phyloP scores from a whole-genome alignment of 2,329 filamentous ascomycete genomes.

The Ophiocordyceps unilateralis region DNA sequence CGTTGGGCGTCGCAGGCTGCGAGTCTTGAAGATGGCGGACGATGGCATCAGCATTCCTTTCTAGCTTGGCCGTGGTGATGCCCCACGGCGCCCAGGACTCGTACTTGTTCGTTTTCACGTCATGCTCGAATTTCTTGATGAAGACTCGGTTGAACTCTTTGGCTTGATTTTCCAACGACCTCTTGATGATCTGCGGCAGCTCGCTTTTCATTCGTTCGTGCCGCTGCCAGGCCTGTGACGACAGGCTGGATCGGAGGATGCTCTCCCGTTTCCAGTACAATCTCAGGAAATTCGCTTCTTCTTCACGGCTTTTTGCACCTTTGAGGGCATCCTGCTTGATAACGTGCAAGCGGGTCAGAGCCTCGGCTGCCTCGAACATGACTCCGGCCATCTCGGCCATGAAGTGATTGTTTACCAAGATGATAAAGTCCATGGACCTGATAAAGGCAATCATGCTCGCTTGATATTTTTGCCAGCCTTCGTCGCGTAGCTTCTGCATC shows the following conservation, averaged over 20 bases:
- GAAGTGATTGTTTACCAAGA: background rate
- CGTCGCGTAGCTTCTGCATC: background rate
- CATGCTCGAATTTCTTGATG: background rate
- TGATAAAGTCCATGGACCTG: background rate
- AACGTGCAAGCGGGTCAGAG: background rate
- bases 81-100: background rate
- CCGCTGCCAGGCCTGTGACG: background rate
- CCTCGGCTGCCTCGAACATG: background rate
- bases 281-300: background rate
- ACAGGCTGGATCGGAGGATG: background rate
- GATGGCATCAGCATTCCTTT: background rate
- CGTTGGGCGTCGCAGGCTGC: background rate
- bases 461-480: background rate
- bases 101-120: background rate
- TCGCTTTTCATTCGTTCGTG: background rate
- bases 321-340: background rate
- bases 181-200: background rate
- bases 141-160: background rate
- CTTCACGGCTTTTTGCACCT: background rate
- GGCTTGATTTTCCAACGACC: background rate
- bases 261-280: background rate
- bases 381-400: background rate
- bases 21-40: background rate
- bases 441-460: background rate
- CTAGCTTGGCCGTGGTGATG: background rate